Evolutionary conservation across 345 rosid genomes (phyloP), one percentile per base, ranked within the genome.

Genomic region (Anastatica hierochuntica): DNA sequence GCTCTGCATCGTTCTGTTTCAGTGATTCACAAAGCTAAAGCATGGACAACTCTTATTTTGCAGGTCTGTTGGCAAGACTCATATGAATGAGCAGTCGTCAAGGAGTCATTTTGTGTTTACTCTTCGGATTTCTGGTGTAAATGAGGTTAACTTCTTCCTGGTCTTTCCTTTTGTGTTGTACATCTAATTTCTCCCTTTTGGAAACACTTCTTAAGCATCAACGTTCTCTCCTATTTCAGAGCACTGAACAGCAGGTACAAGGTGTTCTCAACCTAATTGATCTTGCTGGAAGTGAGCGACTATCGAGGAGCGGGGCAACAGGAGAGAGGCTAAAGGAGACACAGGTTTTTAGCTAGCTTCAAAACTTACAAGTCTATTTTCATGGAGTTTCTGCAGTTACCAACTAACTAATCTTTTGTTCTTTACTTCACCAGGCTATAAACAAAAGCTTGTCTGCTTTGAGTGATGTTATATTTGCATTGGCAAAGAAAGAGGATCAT

Each of bases 261-360:
- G n/a, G n/a, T n/a, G n/a, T n/a, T n/a, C 60, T 88, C 11, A 92
- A 92, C 58, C 75, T 92, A 3, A 92, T 92, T 35, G 98, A 92
- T 66, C 83, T 92, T 16, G 98, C 98, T 48, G 98, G 98, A 43
- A 92, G 98, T 47, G 98, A 92, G 74, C 74, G 98, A 10, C 79
- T 92, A 9, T 92, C 95, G 10, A 83, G n/a, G n/a, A n/a, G n/a
- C n/a, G n/a, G n/a, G n/a, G n/a, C n/a, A n/a, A n/a, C n/a, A n/a
- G n/a, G n/a, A n/a, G n/a, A n/a, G 2, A 73, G 98, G 49, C 60
- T 88, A 37, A 88, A 85, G 72, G 98, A 92, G 79, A 92, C 98
- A 18, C 94, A 87, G 94, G 98, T 89, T 43, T 16, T 4, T 11
- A 47, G 27, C 7, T n/a, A n/a, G n/a, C n/a, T n/a, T n/a, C n/a